A percentile compares a stretch with the other conserved stretches of the same genome.
phyloP scores from a whole-genome alignment of 2,329 filamentous ascomycete species.

The Teratosphaeria nubilosa region DNA sequence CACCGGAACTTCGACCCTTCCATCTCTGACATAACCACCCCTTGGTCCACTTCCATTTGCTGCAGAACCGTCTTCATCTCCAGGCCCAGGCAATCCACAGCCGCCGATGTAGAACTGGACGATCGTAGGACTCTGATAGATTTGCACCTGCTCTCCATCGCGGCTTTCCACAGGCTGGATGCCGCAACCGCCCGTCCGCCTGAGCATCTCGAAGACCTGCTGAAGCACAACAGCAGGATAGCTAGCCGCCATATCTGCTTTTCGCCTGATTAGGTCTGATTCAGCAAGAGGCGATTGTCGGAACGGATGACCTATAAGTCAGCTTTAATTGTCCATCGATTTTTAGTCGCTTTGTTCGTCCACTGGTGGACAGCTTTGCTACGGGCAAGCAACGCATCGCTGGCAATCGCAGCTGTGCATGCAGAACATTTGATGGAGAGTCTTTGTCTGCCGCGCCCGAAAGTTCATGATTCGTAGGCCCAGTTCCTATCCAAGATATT shows the following conservation, averaged over 20 bases:
- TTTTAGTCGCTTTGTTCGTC: background rate
- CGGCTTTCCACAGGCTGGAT: background rate
- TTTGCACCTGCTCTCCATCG: background rate
- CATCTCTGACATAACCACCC: background rate
- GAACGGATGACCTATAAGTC: background rate
- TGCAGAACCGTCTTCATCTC: background rate
- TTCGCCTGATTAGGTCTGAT: background rate
- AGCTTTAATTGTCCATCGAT: background rate
- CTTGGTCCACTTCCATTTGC: background rate
- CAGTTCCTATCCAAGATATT: background rate
- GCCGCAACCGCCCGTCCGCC: background rate
- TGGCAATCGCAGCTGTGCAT: background rate
- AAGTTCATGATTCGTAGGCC: background rate
- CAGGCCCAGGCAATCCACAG: background rate
- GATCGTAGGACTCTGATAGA: background rate
- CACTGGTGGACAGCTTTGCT: background rate
- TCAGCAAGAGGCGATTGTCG: background rate
- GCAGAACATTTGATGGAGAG: background rate
- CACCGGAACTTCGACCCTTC: background rate
- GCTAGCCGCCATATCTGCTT: background rate
- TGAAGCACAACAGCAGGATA: background rate
- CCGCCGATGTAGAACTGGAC: background rate
- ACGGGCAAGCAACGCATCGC: background rate
- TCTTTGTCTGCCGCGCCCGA: background rate
- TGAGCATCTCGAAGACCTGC: background rate